These are phyloP conservation scores for Boeremia exigua DNA, from an alignment of 2,329 filamentous ascomycete species.

Conservation along the genomic window DNA sequence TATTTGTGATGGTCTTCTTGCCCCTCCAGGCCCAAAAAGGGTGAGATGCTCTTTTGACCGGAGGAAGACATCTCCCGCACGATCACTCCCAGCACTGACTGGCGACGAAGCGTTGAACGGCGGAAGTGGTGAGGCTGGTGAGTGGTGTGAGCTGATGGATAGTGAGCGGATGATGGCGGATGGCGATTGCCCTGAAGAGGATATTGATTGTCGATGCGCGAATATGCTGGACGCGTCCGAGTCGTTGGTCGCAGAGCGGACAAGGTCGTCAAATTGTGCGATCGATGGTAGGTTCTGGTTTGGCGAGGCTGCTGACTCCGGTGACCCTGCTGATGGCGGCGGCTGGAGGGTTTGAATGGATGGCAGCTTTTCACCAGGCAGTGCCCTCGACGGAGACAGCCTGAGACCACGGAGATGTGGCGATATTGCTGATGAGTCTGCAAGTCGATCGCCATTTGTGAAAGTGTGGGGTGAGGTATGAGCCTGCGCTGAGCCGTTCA, in stretches of 20 bases:
- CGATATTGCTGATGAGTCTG: conserved; percentile 34
- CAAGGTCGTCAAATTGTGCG: conserved; percentile 42
- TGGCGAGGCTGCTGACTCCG: conserved; percentile 37
- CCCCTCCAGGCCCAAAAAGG: conserved; percentile 32
- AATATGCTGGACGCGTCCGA: conserved; percentile 33
- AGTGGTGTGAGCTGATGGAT: conserved; percentile 41
- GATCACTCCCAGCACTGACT: conserved; percentile 37
- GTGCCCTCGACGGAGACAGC: conserved; percentile 39
- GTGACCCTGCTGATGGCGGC: conserved; percentile 34
- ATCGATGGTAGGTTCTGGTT: conserved; percentile 44
- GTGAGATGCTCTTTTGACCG: conserved; percentile 36
- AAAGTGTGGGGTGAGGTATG: conserved; percentile 17
- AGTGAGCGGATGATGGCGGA: conserved; percentile 40
- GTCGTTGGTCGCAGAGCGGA: conserved; percentile 42
- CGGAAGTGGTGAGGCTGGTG: conserved; percentile 41
- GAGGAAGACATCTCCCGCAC: conserved; percentile 40
- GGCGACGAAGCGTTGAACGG: conserved; percentile 43
- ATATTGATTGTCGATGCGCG: conserved; percentile 45
- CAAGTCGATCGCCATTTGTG: conserved; percentile 6
- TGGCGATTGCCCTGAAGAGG: conserved; percentile 45
- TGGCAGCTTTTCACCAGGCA: conserved; percentile 42
- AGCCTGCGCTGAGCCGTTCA: conserved; percentile 16
- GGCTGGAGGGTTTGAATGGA: conserved; percentile 44
- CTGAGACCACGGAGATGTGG: conserved; percentile 39
- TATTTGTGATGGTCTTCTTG: conserved; percentile 45